These are phyloP conservation scores for Candida oleophila DNA, from an alignment of 805 yeast species.

Conservation along the genomic window DNA sequence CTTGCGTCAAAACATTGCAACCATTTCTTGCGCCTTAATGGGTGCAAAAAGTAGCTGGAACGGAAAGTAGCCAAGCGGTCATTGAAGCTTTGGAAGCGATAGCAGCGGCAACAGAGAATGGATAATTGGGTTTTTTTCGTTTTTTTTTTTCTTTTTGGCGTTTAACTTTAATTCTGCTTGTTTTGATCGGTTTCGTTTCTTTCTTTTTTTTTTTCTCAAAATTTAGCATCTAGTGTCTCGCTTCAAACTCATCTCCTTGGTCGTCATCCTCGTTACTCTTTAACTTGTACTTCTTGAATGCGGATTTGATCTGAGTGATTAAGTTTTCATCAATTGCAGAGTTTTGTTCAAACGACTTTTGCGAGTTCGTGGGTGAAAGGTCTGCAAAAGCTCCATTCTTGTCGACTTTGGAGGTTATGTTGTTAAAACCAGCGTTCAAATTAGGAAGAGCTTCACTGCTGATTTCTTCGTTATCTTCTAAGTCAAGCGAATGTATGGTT, in stretches of 20 bases:
- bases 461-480: slow-evolving; percentile 57
- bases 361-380: slow-evolving; percentile 13
- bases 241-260: slow-evolving; percentile 59
- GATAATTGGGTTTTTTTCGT: too few relatives aligned
- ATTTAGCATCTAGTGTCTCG: slow-evolving; percentile 24
- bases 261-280: slow-evolving; percentile 29
- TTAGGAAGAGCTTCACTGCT: slow-evolving; percentile 13
- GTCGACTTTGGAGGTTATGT: slow-evolving; percentile 5
- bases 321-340: slow-evolving; percentile 31
- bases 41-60: too few relatives aligned
- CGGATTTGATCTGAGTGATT: slow-evolving; percentile 34
- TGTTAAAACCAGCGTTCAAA: slow-evolving; percentile 14
- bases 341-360: slow-evolving; percentile 29
- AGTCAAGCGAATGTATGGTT: slow-evolving; percentile 65
- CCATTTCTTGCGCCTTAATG: too few relatives aligned
- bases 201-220: too few relatives aligned
- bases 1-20: too few relatives aligned
- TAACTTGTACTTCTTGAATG: slow-evolving; percentile 31
- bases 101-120: too few relatives aligned
- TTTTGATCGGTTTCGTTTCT: too few relatives aligned
- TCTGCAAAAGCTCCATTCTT: background rate
- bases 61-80: too few relatives aligned
- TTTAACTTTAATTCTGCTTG: too few relatives aligned
- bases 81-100: too few relatives aligned
- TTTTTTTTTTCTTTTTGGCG: too few relatives aligned